These are phyloP conservation scores for Microsporum ferrugineum DNA, from an alignment of 2,329 filamentous ascomycete genomes.

Conservation along the genomic window DNA sequence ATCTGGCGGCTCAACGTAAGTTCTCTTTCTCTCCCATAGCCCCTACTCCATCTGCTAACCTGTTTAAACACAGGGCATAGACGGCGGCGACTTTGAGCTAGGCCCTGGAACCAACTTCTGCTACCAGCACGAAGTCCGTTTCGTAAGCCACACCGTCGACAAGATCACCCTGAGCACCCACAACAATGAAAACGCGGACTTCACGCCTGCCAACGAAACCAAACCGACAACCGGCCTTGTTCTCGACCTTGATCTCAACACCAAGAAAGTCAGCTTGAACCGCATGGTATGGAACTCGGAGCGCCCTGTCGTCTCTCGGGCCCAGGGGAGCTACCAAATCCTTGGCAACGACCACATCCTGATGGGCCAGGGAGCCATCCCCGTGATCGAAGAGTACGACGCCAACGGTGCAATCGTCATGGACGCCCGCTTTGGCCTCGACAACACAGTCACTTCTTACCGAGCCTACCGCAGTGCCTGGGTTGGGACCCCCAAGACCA, in stretches of 20 bases:
- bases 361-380: conserved; percentile 9
- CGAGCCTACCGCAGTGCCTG: conserved; percentile 4
- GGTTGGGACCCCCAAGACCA: conserved; percentile 8
- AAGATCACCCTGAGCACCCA: conserved; percentile 3
- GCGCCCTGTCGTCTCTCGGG: not conserved
- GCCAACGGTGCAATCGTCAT: conserved; percentile 8
- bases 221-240: conserved; percentile 9
- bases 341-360: conserved; percentile 7
- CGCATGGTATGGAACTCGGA: conserved; percentile 5
- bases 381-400: conserved; percentile 12
- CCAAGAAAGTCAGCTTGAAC: conserved; percentile 4
- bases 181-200: conserved; percentile 9
- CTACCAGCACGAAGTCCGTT: conserved; percentile 10
- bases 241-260: conserved; percentile 9
- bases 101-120: conserved; percentile 9
- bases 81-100: conserved; percentile 14
- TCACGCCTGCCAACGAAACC: not conserved
- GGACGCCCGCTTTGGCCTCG: conserved; percentile 5
- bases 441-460: conserved; percentile 1
- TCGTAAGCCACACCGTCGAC: not conserved
- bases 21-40: not conserved
- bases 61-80: conserved; percentile 4
- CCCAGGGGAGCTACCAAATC: conserved; percentile 10
- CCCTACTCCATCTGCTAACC: not conserved
- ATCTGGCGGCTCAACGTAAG: conserved; percentile 11